Evolutionary conservation across 177 flowering plant genomes (phyloP), one percentile per base, ranked within the genome.

Genomic region (Vitis hybrid): DNA sequence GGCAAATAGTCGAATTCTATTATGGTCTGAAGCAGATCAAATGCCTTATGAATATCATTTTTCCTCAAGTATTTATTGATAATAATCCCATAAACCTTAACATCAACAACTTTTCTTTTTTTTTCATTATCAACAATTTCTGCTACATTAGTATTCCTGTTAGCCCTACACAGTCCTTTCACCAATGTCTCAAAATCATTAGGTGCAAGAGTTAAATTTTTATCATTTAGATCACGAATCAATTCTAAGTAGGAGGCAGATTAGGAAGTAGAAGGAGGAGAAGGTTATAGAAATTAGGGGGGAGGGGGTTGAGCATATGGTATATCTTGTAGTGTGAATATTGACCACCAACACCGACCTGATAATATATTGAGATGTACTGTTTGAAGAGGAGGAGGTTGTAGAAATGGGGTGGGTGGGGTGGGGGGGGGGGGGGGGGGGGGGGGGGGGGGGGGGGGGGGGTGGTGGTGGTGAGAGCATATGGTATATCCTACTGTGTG

Each of bases 151-250:
- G 68, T 67, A 75, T 86, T 80, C 76, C 86, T 81, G 66, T 78
- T 83, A 66, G 86, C 88, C 67, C 74, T 79, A 60, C 92, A 92
- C 32, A 94, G 73, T 52, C 98, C 98, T 80, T 80, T 82, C 68
- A 88, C 85, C 77, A 94, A 72, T 56, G 74, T 84, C 70, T 84
- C 86, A 65, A 86, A 78, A 64, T 77, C 72, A 56, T 69, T 77
- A 23, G 68, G 18, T 50, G 75, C 82, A n/a, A 87, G 62, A 1
- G 73, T 23, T 49, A 82, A 21, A 34, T 80, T 81, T 40, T 84
- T 81, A 57, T 56, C 77, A 72, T 82, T 87, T 63, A 87, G 76
- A 57, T 85, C 87, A 49, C 85, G 83, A 67, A 89, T 81, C 81
- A 88, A 72, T 67, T 86, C 89, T 50, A 94, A 65, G 14, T 18